These are phyloP conservation scores for Gaultheria prostrata DNA, from an alignment of 148 eudicot genomes.

Conservation along the genomic window DNA sequence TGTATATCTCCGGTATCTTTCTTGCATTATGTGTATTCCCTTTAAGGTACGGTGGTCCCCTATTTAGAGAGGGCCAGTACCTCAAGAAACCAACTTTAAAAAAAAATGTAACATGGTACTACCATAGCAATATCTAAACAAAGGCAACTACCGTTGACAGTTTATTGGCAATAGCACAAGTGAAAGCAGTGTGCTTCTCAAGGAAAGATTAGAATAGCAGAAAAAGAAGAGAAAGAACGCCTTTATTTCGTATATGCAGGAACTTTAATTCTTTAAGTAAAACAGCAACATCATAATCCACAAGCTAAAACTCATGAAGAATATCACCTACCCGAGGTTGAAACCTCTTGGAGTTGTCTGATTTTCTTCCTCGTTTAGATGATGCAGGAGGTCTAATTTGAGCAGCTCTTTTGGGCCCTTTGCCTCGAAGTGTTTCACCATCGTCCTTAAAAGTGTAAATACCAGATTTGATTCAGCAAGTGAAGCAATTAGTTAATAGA, in stretches of 20 bases:
- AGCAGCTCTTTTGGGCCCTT: slow-evolving; percentile 81
- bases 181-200: not conserved
- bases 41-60: not conserved
- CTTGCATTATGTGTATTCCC: too few species aligned
- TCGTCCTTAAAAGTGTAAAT: slow-evolving; percentile 43
- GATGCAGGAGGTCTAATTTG: slow-evolving; percentile 69
- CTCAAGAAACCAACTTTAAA: not conserved
- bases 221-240: not conserved
- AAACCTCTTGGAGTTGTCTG: slow-evolving; percentile 59
- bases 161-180: not conserved
- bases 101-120: not conserved
- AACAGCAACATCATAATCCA: slow-evolving; percentile 6
- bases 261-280: not conserved
- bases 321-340: slow-evolving; percentile 63
- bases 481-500: slow-evolving; percentile 1
- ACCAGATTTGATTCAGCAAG: slow-evolving; percentile 6
- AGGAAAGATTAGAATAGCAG: not conserved
- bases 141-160: not conserved
- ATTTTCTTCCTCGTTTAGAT: slow-evolving; percentile 80
- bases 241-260: not conserved
- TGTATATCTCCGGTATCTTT: too few species aligned
- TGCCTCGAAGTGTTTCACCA: slow-evolving; percentile 41
- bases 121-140: not conserved
- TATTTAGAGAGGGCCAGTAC: slow-evolving; percentile 1
- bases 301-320: slow-evolving; percentile 8